These are phyloP conservation scores for Macadamia integrifolia DNA, from an alignment of 164 flowering plant genomes.

Conservation along the genomic window DNA sequence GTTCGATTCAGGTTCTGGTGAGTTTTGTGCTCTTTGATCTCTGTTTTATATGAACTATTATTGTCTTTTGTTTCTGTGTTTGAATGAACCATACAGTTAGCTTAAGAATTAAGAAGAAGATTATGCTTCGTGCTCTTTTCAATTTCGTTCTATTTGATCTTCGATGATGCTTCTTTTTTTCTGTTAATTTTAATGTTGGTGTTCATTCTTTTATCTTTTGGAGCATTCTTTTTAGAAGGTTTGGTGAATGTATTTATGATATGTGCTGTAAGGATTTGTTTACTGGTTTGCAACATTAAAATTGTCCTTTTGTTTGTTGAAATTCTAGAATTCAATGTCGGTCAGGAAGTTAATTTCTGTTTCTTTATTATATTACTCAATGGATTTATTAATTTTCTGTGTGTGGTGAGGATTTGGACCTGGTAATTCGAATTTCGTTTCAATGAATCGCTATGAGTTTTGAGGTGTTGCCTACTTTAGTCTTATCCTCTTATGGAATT, in stretches of 20 bases:
- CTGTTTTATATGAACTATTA: constrained; percentile 1
- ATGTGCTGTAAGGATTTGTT: neutral
- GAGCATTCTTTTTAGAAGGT: too few relatives aligned
- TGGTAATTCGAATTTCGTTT: neutral
- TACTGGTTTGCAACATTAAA: neutral
- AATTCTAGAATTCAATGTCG: neutral
- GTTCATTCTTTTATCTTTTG: neutral
- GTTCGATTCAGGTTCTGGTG: constrained; percentile 18
- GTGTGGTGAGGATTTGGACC: neutral
- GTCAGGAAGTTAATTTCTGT: neutral
- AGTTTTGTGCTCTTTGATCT: constrained; percentile 3
- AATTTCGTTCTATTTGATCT: neutral
- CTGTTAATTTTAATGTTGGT: neutral
- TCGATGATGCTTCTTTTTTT: neutral
- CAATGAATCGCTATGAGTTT: neutral
- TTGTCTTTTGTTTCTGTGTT: constrained; percentile 5
- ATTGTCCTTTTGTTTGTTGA: neutral
- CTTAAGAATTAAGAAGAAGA: neutral
- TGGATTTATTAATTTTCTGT: neutral
- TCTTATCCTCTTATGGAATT: too few relatives aligned
- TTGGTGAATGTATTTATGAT: neutral
- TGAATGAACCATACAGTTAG: neutral
- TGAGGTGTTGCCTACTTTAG: neutral
- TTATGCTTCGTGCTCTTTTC: neutral
- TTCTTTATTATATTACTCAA: neutral